These are phyloP conservation scores for Phaffomyces thermotolerans DNA, from an alignment of 805 yeast species.

Conservation along the genomic window DNA sequence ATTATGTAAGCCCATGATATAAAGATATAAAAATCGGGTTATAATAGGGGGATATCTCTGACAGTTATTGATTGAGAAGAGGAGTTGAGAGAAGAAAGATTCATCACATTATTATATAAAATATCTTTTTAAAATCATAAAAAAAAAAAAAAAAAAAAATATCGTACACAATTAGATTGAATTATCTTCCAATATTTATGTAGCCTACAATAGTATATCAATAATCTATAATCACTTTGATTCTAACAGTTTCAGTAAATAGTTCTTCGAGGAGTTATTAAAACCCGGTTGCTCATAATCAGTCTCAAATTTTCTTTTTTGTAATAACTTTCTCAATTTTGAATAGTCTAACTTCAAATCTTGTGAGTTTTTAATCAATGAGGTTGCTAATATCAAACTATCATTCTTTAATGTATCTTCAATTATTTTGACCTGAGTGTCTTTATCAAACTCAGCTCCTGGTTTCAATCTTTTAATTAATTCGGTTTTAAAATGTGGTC, in stretches of 20 bases:
- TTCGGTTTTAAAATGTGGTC: neutral
- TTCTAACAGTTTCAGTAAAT: neutral
- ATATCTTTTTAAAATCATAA: too few species aligned
- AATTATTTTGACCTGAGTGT: neutral
- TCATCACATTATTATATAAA: too few species aligned
- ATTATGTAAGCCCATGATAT: too few species aligned
- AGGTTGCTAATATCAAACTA: conserved; percentile 2
- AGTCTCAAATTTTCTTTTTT: too few species aligned
- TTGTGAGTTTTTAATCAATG: neutral
- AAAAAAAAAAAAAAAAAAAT: too few species aligned
- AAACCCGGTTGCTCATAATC: neutral
- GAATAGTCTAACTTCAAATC: neutral
- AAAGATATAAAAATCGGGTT: too few species aligned
- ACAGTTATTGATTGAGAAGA: too few species aligned
- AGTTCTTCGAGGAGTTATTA: neutral
- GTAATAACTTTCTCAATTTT: neutral
- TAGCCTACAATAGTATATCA: too few species aligned
- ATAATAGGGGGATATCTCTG: too few species aligned
- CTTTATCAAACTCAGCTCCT: neutral
- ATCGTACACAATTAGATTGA: too few species aligned
- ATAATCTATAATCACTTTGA: neutral
- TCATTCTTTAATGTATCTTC: conserved; percentile 1
- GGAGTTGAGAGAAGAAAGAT: too few species aligned
- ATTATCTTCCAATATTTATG: too few species aligned
- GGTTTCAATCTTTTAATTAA: neutral